Evolutionary conservation across 306 rosid genomes (phyloP).

Genomic region (Calophaca sinica): DNA sequence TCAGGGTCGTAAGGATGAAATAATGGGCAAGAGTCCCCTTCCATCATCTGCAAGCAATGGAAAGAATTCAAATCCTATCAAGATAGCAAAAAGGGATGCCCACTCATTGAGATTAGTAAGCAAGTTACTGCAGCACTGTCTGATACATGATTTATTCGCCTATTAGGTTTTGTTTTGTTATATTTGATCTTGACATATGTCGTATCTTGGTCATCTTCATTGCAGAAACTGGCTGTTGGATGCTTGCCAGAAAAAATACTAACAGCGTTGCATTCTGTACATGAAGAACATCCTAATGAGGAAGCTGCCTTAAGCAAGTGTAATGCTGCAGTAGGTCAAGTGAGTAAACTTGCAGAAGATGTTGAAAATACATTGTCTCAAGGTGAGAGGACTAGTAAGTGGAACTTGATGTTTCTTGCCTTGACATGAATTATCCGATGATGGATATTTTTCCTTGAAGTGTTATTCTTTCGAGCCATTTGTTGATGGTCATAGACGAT

Average conservation of each 20-base stretch:
- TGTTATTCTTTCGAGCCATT: slow-evolving; percentile 13
- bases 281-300: slow-evolving; percentile 74
- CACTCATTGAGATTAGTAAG: slow-evolving; percentile 90
- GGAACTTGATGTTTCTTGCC: slow-evolving; percentile 26
- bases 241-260: slow-evolving; percentile 84
- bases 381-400: slow-evolving; percentile 60
- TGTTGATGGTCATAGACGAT: not conserved
- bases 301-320: slow-evolving; percentile 77
- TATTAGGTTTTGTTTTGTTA: slow-evolving; percentile 31
- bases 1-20: slow-evolving; percentile 85
- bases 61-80: slow-evolving; percentile 80
- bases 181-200: slow-evolving; percentile 42
- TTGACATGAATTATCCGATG: slow-evolving; percentile 19
- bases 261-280: slow-evolving; percentile 79
- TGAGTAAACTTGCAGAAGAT: slow-evolving; percentile 71
- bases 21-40: slow-evolving; percentile 68
- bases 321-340: slow-evolving; percentile 49
- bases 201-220: slow-evolving; percentile 46
- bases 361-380: slow-evolving; percentile 66
- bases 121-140: slow-evolving; percentile 41
- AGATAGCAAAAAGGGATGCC: slow-evolving; percentile 88
- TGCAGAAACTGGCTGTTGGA: slow-evolving; percentile 92
- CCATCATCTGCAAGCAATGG: slow-evolving; percentile 72
- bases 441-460: not conserved
- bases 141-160: slow-evolving; percentile 33